These are phyloP conservation scores for Pestalotiopsis sp. DNA, from an alignment of 2,329 filamentous ascomycete species.

Conservation along the genomic window DNA sequence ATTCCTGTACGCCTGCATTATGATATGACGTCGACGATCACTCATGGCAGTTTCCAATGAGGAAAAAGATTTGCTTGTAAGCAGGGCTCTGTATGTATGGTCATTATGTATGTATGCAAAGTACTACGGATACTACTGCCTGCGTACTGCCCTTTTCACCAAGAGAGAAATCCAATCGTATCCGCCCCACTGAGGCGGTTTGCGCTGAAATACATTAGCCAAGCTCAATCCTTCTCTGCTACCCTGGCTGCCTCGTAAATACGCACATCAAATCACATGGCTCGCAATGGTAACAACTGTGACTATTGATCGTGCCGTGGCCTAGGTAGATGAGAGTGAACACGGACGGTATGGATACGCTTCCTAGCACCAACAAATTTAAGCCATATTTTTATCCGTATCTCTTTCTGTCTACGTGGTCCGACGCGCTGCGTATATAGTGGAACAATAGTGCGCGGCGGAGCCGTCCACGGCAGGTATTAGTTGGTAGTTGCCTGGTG, in stretches of 20 bases:
- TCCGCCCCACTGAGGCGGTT: background rate
- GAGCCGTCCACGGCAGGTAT: background rate
- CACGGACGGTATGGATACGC: background rate
- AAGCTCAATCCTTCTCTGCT: background rate
- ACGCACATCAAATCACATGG: background rate
- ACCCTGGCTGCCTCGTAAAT: background rate
- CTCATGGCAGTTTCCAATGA: background rate
- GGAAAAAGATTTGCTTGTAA: background rate
- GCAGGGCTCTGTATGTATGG: background rate
- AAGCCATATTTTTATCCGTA: background rate
- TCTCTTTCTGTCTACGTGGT: background rate
- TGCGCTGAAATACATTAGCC: background rate
- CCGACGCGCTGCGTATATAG: background rate
- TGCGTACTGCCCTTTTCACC: too few relatives aligned
- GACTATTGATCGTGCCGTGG: background rate
- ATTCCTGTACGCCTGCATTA: background rate
- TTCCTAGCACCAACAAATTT: background rate
- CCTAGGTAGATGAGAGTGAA: background rate
- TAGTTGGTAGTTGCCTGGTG: background rate
- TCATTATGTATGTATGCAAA: too few relatives aligned
- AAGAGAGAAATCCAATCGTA: background rate
- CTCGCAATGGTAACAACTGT: background rate
- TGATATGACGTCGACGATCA: background rate
- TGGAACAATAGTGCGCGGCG: conserved; percentile 3
- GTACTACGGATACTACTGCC: too few relatives aligned